A percentile compares a stretch with the other conserved stretches of the same genome.
phyloP scores from a whole-genome alignment of 208 protist genomes.

The Phytomonas francai region DNA sequence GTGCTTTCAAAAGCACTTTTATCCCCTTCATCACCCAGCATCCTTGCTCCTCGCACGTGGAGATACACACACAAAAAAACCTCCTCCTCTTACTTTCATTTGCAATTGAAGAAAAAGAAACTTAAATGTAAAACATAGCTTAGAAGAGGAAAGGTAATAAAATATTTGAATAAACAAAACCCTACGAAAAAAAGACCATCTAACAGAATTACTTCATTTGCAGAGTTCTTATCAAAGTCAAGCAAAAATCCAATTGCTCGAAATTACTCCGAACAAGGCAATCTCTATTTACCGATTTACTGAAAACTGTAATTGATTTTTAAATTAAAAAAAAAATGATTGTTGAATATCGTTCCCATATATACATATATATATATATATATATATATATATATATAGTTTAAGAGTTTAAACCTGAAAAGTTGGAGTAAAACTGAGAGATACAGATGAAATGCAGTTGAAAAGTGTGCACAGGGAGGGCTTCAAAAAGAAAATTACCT shows the following conservation, averaged over 20 bases:
- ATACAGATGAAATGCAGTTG: too few relatives aligned
- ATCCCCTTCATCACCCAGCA: background rate
- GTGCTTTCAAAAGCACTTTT: background rate
- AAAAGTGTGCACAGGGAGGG: too few relatives aligned
- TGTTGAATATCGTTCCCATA: too few relatives aligned
- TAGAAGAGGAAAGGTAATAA: background rate
- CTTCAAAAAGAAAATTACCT: background rate
- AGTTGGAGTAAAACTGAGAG: too few relatives aligned
- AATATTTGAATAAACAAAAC: background rate
- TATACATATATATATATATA: too few relatives aligned
- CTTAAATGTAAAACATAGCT: background rate
- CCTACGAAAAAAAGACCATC: slow-evolving; percentile 11
- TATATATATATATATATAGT: too few relatives aligned
- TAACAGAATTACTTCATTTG: background rate
- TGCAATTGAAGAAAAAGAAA: slow-evolving; percentile 6
- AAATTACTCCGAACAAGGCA: background rate
- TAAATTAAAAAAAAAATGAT: too few relatives aligned
- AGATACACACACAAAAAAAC: too few relatives aligned
- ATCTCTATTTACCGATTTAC: too few relatives aligned
- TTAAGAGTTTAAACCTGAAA: too few relatives aligned
- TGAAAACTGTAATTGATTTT: too few relatives aligned
- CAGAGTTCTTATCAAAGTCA: background rate
- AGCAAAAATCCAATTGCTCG: background rate
- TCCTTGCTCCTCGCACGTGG: background rate
- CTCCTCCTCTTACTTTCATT: background rate